These are phyloP conservation scores for Chaetomium cochliodes DNA, from an alignment of 495 filamentous ascomycete genomes.

Conservation along the genomic window DNA sequence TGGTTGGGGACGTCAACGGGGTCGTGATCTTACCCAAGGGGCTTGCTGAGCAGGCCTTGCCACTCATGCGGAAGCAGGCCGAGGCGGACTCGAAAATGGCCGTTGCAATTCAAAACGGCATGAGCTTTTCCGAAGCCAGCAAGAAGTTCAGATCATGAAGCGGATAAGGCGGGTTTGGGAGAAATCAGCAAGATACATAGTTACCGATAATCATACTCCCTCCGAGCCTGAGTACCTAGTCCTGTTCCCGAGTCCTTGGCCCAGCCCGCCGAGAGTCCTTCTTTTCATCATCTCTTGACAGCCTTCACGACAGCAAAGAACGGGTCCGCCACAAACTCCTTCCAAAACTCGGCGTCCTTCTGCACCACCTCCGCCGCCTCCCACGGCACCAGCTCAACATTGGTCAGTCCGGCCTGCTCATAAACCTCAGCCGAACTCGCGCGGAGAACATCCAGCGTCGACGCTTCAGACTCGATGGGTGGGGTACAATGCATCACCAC, in stretches of 20 bases:
- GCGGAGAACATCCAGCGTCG: slow-evolving; percentile 6
- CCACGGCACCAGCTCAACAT: slow-evolving; percentile 24
- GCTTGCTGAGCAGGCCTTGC: slow-evolving; percentile 48
- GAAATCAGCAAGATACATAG: background rate
- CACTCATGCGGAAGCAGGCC: slow-evolving; percentile 50
- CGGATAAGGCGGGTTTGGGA: background rate
- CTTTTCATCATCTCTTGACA: background rate
- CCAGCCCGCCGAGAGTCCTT: too few relatives aligned
- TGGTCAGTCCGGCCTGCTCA: slow-evolving; percentile 20
- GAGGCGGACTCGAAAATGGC: slow-evolving; percentile 56
- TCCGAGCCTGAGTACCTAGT: too few relatives aligned
- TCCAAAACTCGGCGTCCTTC: slow-evolving; percentile 32
- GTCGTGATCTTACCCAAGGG: slow-evolving; percentile 50
- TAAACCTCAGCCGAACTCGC: slow-evolving; percentile 23
- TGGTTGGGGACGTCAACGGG: slow-evolving; percentile 58
- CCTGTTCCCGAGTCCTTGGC: too few relatives aligned
- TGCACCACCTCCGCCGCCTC: slow-evolving; percentile 26
- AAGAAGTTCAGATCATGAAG: slow-evolving; percentile 42
- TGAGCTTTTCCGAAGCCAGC: slow-evolving; percentile 54
- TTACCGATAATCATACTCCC: too few relatives aligned
- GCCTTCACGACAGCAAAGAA: slow-evolving; percentile 24
- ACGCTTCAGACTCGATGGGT: slow-evolving; percentile 25
- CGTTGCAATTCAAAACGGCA: slow-evolving; percentile 50
- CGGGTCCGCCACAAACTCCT: slow-evolving; percentile 29
- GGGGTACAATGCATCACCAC: slow-evolving; percentile 10